Base-by-base conservation (phyloP, 176 grass and related monocot genomes). In the Raddia distichophylla region DNA sequence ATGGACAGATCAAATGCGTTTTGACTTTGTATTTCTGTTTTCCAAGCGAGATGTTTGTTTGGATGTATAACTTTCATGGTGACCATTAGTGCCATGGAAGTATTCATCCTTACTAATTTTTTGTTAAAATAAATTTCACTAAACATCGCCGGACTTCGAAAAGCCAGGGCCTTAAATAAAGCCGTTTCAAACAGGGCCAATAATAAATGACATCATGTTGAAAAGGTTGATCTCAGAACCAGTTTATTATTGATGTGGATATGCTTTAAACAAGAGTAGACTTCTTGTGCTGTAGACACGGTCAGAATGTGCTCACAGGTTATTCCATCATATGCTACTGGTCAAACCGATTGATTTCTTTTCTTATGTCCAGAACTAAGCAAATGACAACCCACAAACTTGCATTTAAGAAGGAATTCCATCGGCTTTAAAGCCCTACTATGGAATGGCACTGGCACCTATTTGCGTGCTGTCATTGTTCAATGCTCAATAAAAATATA, bases 321-420 rank as follows among this genome's bases (percentile, higher is more conserved):
- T 78, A 70, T 14, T 66, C 40, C 53, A 74, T 40, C 55, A 4
- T 18, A 52, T 44, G 43, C 44, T 75, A 37, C 44, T 86, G 59
- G 48, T 71, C 57, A 56, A 64, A 74, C 34, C 15, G 42, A 37
- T 67, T 51, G 67, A 45, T 70, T 27, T 60, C 71, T 33, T 70
- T 60, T 78, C 45, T 27, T 37, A 71, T 5, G 15, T 54, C 75
- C 57, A 72, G 10, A 72, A 1, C 16, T 46, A 17, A 79, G 67
- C 17, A 64, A 44, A 55, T 5, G 14, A 46, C 48, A 0, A 34
- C 61, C 35, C 46, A 76, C 35, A 76, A 87, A 69, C 44, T 53
- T 76, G 32, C 11, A 75, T 67, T 75, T 7, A 43, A 67, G 20
- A 49, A 86, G 46, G 42, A 3, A 8, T 27, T 44, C 19, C 59